Conservation (phyloP, 2,329 filamentous ascomycete species). For the Paracoccidioides brasiliensis region DNA sequence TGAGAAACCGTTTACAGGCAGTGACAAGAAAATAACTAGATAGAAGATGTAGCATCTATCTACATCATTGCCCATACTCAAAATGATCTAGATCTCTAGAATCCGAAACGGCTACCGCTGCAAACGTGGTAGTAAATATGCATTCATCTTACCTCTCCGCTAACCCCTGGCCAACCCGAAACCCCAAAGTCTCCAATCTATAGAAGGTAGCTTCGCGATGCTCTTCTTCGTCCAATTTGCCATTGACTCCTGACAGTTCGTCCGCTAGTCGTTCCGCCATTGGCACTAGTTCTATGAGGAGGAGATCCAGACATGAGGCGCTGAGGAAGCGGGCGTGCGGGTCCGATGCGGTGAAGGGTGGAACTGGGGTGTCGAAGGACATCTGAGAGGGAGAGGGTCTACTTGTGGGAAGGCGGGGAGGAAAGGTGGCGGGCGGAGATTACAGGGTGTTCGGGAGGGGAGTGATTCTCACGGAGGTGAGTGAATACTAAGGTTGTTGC, state of each 20-base stretch:
- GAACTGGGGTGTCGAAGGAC: constrained; percentile 60
- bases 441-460: not conserved
- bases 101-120: not conserved
- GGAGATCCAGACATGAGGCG: constrained; percentile 79
- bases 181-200: constrained; percentile 71
- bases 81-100: not conserved
- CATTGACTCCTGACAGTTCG: constrained; percentile 40
- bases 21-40: not conserved
- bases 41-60: not conserved
- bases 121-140: not conserved
- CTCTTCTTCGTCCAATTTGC: constrained; percentile 46
- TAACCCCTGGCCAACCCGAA: constrained; percentile 81
- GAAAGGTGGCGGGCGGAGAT: not conserved
- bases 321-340: constrained; percentile 63
- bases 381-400: constrained; percentile 30
- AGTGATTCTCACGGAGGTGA: too few species aligned
- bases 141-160: constrained; percentile 57
- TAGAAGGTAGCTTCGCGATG: constrained; percentile 74
- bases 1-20: not conserved
- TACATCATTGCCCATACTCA: not conserved
- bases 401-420: not conserved
- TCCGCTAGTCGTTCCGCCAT: constrained; percentile 77
- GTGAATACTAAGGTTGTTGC: too few species aligned
- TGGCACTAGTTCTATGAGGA: constrained; percentile 92
- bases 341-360: constrained; percentile 59